Base-by-base conservation (phyloP, 352 stramenopile species). In the Phytophthora cajani region DNA sequence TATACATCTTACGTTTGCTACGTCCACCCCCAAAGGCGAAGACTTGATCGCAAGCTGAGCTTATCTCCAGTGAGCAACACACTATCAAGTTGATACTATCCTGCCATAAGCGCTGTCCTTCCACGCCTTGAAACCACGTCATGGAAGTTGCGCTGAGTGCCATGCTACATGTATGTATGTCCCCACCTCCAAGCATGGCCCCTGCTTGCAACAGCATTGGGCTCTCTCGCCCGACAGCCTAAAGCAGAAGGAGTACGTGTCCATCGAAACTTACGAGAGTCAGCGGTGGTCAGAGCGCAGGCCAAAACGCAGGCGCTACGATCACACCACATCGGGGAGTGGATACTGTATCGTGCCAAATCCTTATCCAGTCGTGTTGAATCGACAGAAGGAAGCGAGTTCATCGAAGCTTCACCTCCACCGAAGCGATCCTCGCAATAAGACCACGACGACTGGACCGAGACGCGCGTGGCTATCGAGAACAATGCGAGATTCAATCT, bases 341-440 rank as follows among this genome's bases (percentile, higher is more conserved):
- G 42, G 51, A 72, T 27, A 27, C 21, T 23, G 21, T 67, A 44
- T 42, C 50, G 16, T 12, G 21, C 46, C 53, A 59, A 53, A 21
- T 21, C 36, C 49, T 69, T 49, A 38, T 33, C 58, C 60, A 54
- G 54, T 59, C 32, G 67, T 61, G 38, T 30, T 42, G 58, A 30
- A 61, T 71, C 53, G 69, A 36, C 56, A 60, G 69, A 73, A 70
- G 33, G 32, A 70, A 69, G 47, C 53, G 33, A 7, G 49, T 77
- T 77, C 64, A 70, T 30, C 55, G 64, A 72, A 66, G 59, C 60
- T 72, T 72, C 58, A 68, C 40, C 47, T 60, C 44, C 44, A 64
- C 38, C 44, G 62, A 69, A 19, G 25, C 60, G 40, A 23, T n/a
- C 21, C 36, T 14, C n/a, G n/a, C 46, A n/a, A 54, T 49, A 30